Evolutionary conservation across 139 green algal genomes (phyloP), one percentile per base, ranked within the genome.

Genomic region (Choricystis sp.): DNA sequence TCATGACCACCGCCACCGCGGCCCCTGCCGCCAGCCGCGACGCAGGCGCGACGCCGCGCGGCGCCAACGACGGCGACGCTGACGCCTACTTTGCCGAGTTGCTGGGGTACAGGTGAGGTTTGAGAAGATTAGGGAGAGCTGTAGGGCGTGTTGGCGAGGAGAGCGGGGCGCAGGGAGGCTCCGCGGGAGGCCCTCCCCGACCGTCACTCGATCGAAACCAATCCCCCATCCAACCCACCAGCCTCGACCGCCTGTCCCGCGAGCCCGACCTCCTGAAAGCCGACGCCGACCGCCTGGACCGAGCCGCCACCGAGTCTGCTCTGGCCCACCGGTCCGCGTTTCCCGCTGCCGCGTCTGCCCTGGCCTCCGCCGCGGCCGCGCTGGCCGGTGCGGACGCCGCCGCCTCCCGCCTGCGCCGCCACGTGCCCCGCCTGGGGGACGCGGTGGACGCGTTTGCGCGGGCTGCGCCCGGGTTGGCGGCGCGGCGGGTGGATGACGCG

Each of bases 51-150:
- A n/a, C n/a, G n/a, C n/a, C n/a, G n/a, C n/a, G n/a, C n/a, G n/a
- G n/a, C n/a, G n/a, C n/a, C n/a, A n/a, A n/a, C 40, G 40, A 52
- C 40, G 40, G 9, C 9, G 40, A 9, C 40, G 16, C 40, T 5
- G 79, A 92, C 29, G 70, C 73, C 0, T 96, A 96, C 69, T 81
- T 96, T n/a, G 78, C 77, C 0, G 86, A 96, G 74, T 80, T 97
- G 30, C 81, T 97, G 14, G 86, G 77, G 2, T 97, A 89, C 69
- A 72, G 63, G 29, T 63, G 28, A n/a, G 40, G 9, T 9, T 52
- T 52, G 40, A n/a, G n/a, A n/a, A n/a, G n/a, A n/a, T n/a, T n/a
- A n/a, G n/a, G n/a, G n/a, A n/a, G n/a, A n/a, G n/a, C n/a, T n/a
- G n/a, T n/a, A n/a, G n/a, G n/a, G n/a, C n/a, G n/a, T n/a, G n/a